Evolutionary conservation across 495 filamentous ascomycete species (phyloP).

Genomic region (Talaromyces thailandensis): DNA sequence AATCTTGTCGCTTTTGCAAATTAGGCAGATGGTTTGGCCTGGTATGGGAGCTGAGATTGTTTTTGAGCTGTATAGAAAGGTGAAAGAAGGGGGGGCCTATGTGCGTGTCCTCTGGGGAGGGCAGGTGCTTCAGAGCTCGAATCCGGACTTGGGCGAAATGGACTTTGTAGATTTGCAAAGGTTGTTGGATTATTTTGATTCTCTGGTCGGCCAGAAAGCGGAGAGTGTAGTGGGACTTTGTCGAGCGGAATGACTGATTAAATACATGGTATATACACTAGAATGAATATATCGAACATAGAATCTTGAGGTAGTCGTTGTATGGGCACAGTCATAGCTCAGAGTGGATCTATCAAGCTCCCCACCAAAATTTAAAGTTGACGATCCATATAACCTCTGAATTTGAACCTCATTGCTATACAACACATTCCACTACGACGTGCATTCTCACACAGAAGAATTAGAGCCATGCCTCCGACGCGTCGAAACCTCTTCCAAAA

Average conservation of each 20-base stretch:
- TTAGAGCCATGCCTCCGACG: constrained; percentile 2
- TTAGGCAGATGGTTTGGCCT: constrained; percentile 64
- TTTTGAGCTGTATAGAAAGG: constrained; percentile 48
- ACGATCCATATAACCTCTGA: neutral
- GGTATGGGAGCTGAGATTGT: constrained; percentile 64
- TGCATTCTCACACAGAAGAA: neutral
- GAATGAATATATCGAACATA: too few relatives aligned
- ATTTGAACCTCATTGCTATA: too few relatives aligned
- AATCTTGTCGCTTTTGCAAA: constrained; percentile 54
- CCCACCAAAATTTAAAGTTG: neutral
- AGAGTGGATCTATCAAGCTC: neutral
- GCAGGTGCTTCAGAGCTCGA: constrained; percentile 45
- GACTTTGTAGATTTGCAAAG: constrained; percentile 53
- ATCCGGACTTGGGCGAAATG: constrained; percentile 47
- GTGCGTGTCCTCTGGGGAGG: constrained; percentile 58
- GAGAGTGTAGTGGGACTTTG: constrained; percentile 34
- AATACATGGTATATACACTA: too few relatives aligned
- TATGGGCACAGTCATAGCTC: neutral
- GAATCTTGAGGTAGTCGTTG: too few relatives aligned
- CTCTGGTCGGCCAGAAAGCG: constrained; percentile 44
- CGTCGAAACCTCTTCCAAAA: constrained; percentile 70
- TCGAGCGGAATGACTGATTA: neutral
- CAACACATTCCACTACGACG: neutral
- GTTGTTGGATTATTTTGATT: constrained; percentile 55
- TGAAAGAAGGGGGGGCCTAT: constrained; percentile 18